phyloP scores from a whole-genome alignment of 2,329 filamentous ascomycete genomes.

The Microdochium paspali region DNA sequence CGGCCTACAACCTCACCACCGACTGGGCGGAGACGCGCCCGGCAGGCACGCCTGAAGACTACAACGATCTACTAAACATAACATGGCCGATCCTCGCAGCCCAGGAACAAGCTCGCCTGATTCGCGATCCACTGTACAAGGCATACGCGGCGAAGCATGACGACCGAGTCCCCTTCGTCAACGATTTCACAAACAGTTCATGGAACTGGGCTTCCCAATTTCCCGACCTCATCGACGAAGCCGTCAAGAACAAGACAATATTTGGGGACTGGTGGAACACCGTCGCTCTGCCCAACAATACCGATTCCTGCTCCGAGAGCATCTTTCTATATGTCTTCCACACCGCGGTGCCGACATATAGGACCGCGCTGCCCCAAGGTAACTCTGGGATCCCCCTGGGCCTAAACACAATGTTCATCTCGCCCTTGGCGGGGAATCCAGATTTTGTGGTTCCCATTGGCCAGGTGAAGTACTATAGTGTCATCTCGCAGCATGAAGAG shows the following conservation, averaged over 20 bases:
- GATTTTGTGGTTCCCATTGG: slow-evolving; percentile 1
- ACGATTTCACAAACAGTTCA: slow-evolving; percentile 36
- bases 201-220: slow-evolving; percentile 28
- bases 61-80: background rate
- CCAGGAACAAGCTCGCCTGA: background rate
- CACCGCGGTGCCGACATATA: background rate
- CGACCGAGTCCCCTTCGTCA: slow-evolving; percentile 29
- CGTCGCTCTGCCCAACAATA: background rate
- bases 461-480: background rate
- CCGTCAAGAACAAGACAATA: slow-evolving; percentile 37
- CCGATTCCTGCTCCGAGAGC: background rate
- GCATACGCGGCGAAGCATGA: slow-evolving; percentile 14
- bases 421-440: background rate
- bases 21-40: background rate
- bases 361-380: background rate
- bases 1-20: background rate
- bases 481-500: background rate
- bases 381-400: background rate
- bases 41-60: background rate
- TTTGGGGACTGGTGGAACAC: slow-evolving; percentile 35
- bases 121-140: background rate
- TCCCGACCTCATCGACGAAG: slow-evolving; percentile 23
- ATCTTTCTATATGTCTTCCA: background rate
- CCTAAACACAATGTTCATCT: background rate
- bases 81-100: background rate